Percentiles rank a stretch among this genome's conserved stretches.
phyloP scores from a whole-genome alignment of 1,284 basidiomycete species.

The Phlebopus sp. region DNA sequence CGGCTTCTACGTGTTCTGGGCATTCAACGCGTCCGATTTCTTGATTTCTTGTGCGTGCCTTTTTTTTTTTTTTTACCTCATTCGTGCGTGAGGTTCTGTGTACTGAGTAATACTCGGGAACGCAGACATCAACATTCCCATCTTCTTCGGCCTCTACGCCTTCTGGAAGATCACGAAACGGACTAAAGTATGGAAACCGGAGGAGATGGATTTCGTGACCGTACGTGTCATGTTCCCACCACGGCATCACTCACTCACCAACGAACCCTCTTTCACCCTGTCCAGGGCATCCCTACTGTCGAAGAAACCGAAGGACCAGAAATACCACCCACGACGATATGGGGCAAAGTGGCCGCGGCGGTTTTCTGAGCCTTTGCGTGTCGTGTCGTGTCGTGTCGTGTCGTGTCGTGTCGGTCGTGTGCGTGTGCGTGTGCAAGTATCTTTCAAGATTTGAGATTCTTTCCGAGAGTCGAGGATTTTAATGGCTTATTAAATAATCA shows the following conservation, averaged over 20 bases:
- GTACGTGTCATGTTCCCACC: not conserved
- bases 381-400: no score
- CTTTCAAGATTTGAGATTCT: no score
- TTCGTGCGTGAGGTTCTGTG: conserved; percentile 10
- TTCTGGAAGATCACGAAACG: conserved; percentile 49
- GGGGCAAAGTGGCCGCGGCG: not conserved
- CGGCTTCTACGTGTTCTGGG: conserved; percentile 46
- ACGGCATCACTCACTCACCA: no score
- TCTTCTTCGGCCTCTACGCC: conserved; percentile 17
- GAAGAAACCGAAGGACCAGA: no score
- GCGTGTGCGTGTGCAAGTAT: no score
- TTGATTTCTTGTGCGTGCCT: conserved; percentile 36
- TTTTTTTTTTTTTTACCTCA: conserved; percentile 13
- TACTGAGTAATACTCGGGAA: conserved; percentile 10
- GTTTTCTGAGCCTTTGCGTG: no score
- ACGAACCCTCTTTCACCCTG: no score
- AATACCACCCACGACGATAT: no score
- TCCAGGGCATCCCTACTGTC: not conserved
- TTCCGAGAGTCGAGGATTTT: no score
- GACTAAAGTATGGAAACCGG: conserved; percentile 45
- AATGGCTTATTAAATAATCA: no score
- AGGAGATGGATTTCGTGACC: conserved; percentile 61
- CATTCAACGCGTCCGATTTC: conserved; percentile 39
- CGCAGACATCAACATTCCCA: conserved; percentile 24
- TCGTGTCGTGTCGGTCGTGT: no score